These are phyloP conservation scores for Leccinum truebloodii DNA, from an alignment of 768 basidiomycete species.

Conservation along the genomic window DNA sequence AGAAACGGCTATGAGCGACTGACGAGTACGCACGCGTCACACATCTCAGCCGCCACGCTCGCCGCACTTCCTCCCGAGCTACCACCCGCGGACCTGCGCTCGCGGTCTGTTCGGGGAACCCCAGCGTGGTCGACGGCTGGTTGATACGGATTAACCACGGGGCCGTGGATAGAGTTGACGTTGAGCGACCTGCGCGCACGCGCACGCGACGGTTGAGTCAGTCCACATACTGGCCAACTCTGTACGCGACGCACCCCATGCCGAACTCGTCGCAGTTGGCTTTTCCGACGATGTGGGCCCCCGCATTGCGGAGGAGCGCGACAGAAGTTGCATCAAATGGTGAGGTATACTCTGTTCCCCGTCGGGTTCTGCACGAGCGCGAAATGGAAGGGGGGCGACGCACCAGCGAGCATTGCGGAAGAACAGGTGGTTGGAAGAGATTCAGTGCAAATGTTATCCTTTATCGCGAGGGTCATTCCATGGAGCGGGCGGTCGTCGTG, in stretches of 20 bases:
- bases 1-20: background rate
- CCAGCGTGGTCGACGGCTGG: constrained; percentile 14
- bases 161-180: constrained; percentile 68
- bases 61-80: constrained; percentile 96
- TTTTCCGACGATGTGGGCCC: constrained; percentile 81
- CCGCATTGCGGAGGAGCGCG: constrained; percentile 50
- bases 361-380: background rate
- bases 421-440: constrained; percentile 74
- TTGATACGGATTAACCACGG: constrained; percentile 77
- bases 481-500: constrained; percentile 32
- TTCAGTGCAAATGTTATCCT: constrained; percentile 83
- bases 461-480: constrained; percentile 65
- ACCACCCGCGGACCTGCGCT: constrained; percentile 77
- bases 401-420: constrained; percentile 71
- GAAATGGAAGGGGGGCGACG: constrained; percentile 11
- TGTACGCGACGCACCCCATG: constrained; percentile 82
- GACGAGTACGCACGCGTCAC: constrained; percentile 64
- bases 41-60: constrained; percentile 83
- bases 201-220: background rate
- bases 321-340: constrained; percentile 92
- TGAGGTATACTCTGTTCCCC: constrained; percentile 60
- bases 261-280: constrained; percentile 98
- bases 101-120: constrained; percentile 30
- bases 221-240: background rate
- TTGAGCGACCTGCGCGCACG: constrained; percentile 65